Evolutionary conservation across 345 rosid genomes (phyloP).

Genomic region (Syzygium jambos): DNA sequence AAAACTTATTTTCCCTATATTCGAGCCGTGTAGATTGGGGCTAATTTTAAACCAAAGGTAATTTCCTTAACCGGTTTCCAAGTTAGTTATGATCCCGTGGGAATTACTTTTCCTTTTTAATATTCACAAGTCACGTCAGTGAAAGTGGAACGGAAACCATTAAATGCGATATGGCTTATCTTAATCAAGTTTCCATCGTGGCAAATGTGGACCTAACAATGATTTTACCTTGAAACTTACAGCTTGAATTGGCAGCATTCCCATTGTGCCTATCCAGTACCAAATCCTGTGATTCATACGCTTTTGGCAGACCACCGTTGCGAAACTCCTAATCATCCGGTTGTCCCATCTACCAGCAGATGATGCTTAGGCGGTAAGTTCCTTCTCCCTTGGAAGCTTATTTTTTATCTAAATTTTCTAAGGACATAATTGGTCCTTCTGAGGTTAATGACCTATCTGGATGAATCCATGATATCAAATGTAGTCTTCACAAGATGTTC

Average conservation of each 20-base stretch:
- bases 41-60: conserved; percentile 45
- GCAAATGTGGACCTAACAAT: not conserved
- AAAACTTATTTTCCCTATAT: conserved; percentile 31
- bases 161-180: not conserved
- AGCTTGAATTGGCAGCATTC: conserved; percentile 55
- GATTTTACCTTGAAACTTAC: conserved; percentile 7
- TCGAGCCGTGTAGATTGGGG: conserved; percentile 18
- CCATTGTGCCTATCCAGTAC: conserved; percentile 22
- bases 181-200: not conserved
- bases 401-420: too few species aligned
- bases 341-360: too few species aligned
- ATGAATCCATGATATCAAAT: too few species aligned
- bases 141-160: not conserved
- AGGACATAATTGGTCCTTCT: too few species aligned
- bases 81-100: not conserved
- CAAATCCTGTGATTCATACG: conserved; percentile 31
- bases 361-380: too few species aligned
- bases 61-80: not conserved
- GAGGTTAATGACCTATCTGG: too few species aligned
- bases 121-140: not conserved
- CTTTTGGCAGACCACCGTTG: conserved; percentile 42
- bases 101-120: not conserved
- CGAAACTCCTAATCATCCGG: conserved; percentile 2
- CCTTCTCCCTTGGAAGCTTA: too few species aligned
- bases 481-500: too few species aligned